phyloP scores from a whole-genome alignment of 2,329 filamentous ascomycete species.

The Paecilomyces sp. region DNA sequence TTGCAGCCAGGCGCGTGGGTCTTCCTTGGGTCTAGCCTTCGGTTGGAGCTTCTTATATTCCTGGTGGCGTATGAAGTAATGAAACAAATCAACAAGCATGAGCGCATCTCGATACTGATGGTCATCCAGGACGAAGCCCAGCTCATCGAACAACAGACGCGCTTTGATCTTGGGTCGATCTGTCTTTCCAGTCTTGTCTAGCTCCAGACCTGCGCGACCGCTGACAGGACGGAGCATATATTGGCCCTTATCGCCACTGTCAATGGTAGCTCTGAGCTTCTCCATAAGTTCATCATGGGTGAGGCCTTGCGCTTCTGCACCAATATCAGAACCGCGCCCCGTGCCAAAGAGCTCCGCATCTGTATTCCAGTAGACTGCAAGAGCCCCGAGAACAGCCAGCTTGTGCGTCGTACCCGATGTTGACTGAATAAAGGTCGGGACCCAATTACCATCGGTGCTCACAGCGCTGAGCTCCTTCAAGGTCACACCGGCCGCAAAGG shows the following conservation, averaged over 20 bases:
- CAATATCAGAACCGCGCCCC: constrained; percentile 62
- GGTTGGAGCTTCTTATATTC: constrained; percentile 93
- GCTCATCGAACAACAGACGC: constrained; percentile 88
- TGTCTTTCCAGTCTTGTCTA: constrained; percentile 83
- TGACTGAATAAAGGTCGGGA: constrained; percentile 90
- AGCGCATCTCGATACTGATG: constrained; percentile 94
- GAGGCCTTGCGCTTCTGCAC: constrained; percentile 52
- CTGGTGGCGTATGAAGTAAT: constrained; percentile 95
- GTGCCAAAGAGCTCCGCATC: constrained; percentile 78
- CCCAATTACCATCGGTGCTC: constrained; percentile 92
- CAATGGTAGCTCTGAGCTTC: constrained; percentile 72
- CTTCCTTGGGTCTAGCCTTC: constrained; percentile 75
- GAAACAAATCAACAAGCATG: constrained; percentile 98
- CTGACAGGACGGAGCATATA: constrained; percentile 95
- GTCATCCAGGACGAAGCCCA: constrained; percentile 95
- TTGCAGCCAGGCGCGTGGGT: constrained; percentile 82
- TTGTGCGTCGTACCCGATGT: constrained; percentile 81
- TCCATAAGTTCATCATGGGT: constrained; percentile 68
- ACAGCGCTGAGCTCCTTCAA: constrained; percentile 95
- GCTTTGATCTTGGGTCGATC: constrained; percentile 83
- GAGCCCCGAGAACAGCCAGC: constrained; percentile 77
- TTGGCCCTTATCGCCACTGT: constrained; percentile 70
- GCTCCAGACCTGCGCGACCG: constrained; percentile 85
- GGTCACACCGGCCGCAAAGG: constrained; percentile 86
- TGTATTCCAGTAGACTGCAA: constrained; percentile 98